Base-by-base conservation (phyloP, 2,329 filamentous ascomycete genomes). In the Chaetoscypha palmicola region DNA sequence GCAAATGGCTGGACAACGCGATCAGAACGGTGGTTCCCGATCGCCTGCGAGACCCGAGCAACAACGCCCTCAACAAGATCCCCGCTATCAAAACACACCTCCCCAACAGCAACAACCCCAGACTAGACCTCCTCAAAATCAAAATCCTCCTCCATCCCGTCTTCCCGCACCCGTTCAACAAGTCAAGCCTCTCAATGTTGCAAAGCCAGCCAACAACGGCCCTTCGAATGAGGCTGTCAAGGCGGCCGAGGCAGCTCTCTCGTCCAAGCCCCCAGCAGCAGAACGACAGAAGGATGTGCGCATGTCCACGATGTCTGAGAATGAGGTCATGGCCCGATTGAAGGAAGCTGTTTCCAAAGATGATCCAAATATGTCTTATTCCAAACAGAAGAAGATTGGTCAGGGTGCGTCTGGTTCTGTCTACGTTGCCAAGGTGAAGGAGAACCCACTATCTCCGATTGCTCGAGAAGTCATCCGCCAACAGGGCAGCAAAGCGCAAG, bases 361-460 rank as follows among this genome's bases (percentile, higher is more conserved):
- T 48, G 90, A 94, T 61, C 92, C 92, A 41, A 85, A 94, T 58
- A 73, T 94, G 54, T 95, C 90, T 19, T 98, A 98, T 71, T 91
- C 90, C 60, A 98, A 98, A 72, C 92, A 97, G 68, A 96, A 96
- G 77, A 98, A 98, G 76, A 97, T 98, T 65, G 92, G 92, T 16
- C 92, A 98, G 65, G 92, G 92, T 67, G 92, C 92, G 44, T 98
- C 92, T 50, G 92, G 92, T 46, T 97, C 91, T 17, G 92, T 98
- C 37, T 98, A 98, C 61, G 91, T 98, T 50, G 92, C 92, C 52
- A 92, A 94, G 62, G 86, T 98, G 51, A 92, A 92, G 65, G 86
- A 95, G 61, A 82, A 77, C 45, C 86, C 91, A 2, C 76, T 80
- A n/a, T 94, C 89, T n/a, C 66, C 74, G 12, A 78, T 86, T 53